Evolutionary conservation across 2,329 filamentous ascomycete species (phyloP).

Genomic region (Colletotrichum plurivorum): DNA sequence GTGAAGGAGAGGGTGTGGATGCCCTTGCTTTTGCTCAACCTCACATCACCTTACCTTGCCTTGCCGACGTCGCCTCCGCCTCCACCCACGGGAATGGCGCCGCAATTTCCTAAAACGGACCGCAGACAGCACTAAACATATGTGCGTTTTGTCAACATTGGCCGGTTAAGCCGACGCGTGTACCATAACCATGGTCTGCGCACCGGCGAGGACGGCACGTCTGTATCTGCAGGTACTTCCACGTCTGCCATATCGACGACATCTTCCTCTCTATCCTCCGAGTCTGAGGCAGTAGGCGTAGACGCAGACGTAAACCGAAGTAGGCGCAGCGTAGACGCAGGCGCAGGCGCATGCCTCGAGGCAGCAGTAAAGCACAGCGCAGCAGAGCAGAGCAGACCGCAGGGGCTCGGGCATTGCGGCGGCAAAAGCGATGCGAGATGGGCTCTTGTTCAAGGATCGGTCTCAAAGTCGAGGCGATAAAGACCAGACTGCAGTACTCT

Average conservation of each 20-base stretch:
- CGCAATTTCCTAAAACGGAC: slow-evolving; percentile 32
- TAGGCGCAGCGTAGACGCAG: slow-evolving; percentile 11
- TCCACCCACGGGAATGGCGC: slow-evolving; percentile 36
- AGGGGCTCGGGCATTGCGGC: slow-evolving; percentile 27
- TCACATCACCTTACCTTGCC: not conserved
- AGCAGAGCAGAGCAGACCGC: not conserved
- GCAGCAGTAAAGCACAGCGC: not conserved
- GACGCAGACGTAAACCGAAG: not conserved
- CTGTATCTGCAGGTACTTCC: slow-evolving; percentile 4
- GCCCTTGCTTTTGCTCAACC: slow-evolving; percentile 20
- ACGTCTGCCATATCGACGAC: no score
- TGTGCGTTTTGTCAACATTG: slow-evolving; percentile 12
- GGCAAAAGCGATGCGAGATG: slow-evolving; percentile 27
- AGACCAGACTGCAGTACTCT: slow-evolving; percentile 18
- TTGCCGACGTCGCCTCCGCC: not conserved
- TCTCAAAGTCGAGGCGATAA: slow-evolving; percentile 15
- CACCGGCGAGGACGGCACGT: not conserved
- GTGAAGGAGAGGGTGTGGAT: slow-evolving; percentile 15
- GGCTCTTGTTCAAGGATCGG: slow-evolving; percentile 1
- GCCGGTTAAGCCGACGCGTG: slow-evolving; percentile 19
- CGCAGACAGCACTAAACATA: slow-evolving; percentile 32
- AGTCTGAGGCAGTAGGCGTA: slow-evolving; percentile 18
- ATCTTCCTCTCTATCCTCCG: slow-evolving; percentile 5
- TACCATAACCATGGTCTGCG: not conserved
- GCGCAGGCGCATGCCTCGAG: not conserved